Evolutionary conservation across 2,329 filamentous ascomycete species (phyloP).

Genomic region (Colletotrichum lentis): DNA sequence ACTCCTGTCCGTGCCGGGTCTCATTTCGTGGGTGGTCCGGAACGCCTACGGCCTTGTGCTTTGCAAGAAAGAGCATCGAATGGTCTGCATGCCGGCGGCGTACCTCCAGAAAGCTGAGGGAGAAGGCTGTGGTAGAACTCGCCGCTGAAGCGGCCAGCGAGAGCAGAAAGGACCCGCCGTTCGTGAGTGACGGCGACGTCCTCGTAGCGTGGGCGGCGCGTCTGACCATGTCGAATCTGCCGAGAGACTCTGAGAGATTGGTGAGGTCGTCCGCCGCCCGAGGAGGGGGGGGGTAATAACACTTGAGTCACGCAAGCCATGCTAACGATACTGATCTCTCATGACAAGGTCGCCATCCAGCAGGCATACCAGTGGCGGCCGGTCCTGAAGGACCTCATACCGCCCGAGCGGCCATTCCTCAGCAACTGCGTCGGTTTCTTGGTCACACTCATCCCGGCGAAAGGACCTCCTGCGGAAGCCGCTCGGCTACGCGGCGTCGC

Average conservation of each 20-base stretch:
- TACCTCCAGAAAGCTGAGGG: neutral
- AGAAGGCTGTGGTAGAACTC: conserved; percentile 3
- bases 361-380: conserved; percentile 13
- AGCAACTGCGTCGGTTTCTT: conserved; percentile 13
- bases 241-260: conserved; percentile 29
- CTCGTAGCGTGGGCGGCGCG: conserved; percentile 50
- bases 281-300: too few relatives aligned
- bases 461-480: neutral
- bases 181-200: conserved; percentile 51
- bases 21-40: neutral
- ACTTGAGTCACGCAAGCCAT: too few relatives aligned
- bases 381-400: conserved; percentile 1
- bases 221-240: conserved; percentile 42
- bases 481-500: conserved; percentile 4
- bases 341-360: neutral
- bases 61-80: neutral
- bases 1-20: neutral
- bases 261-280: neutral
- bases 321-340: neutral
- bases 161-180: conserved; percentile 39
- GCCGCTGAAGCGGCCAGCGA: conserved; percentile 33
- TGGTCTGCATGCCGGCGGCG: neutral
- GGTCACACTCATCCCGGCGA: neutral
- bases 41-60: conserved; percentile 4
- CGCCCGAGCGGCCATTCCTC: neutral